A percentile compares a stretch with the other conserved stretches of the same genome.
Conservation (phyloP, 495 filamentous ascomycete genomes). For the Penicillium simplicissimum region DNA sequence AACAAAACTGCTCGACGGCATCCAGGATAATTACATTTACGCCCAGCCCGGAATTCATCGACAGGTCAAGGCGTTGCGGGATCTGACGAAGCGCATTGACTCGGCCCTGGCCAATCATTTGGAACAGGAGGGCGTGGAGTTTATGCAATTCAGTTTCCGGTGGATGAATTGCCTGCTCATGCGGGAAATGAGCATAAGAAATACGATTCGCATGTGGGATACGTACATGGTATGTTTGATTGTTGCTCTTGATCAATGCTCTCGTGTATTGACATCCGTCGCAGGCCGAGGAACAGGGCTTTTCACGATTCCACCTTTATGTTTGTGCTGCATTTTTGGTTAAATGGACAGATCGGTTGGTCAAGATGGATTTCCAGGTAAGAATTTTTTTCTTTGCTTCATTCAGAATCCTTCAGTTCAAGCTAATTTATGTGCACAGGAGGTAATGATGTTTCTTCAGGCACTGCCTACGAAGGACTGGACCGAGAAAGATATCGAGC, state of each 20-base stretch:
- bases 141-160: conserved; percentile 97
- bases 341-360: conserved; percentile 92
- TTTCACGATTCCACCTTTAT: conserved; percentile 96
- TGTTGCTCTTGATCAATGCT: not conserved
- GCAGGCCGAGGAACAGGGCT: conserved; percentile 96
- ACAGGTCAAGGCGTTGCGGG: conserved; percentile 83
- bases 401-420: not conserved
- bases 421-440: conserved; percentile 51
- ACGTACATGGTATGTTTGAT: conserved; percentile 81
- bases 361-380: conserved; percentile 93
- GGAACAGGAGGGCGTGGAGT: conserved; percentile 87
- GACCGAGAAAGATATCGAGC: conserved; percentile 97
- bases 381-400: conserved; percentile 9
- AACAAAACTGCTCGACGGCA: conserved; percentile 93
- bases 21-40: conserved; percentile 98
- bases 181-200: conserved; percentile 93
- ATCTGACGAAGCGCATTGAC: conserved; percentile 90
- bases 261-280: conserved; percentile 21
- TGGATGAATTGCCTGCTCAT: conserved; percentile 99
- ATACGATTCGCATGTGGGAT: conserved; percentile 99
- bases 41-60: conserved; percentile 95
- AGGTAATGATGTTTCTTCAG: conserved; percentile 99
- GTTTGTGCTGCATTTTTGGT: conserved; percentile 98
- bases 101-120: conserved; percentile 81
- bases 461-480: conserved; percentile 90